phyloP scores from a whole-genome alignment of 83 land plant species.

The Picea mariana region DNA sequence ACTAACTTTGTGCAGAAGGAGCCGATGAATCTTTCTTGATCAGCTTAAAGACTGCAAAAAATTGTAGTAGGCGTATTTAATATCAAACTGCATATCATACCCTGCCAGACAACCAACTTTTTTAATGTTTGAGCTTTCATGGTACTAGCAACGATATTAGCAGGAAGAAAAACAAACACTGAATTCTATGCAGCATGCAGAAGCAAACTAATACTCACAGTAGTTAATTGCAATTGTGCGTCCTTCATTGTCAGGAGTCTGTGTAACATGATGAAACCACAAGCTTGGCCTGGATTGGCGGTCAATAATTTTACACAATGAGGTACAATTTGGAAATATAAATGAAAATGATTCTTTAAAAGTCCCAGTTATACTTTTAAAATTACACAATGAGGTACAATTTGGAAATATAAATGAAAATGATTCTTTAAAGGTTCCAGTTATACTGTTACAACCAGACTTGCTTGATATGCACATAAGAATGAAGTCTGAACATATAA shows the following conservation, averaged over 20 bases:
- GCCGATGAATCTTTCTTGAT: neutral
- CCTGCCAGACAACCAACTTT: conserved; percentile 48
- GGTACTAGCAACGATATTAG: conserved; percentile 1
- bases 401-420: no score
- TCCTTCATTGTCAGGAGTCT: conserved; percentile 74
- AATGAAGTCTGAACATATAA: no score
- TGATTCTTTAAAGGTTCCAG: no score
- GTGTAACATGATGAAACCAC: conserved; percentile 97
- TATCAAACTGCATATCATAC: conserved; percentile 97
- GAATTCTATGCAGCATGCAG: neutral
- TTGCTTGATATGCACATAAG: no score
- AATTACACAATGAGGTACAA: no score
- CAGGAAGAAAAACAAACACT: neutral
- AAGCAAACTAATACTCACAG: conserved; percentile 49
- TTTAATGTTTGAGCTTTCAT: conserved; percentile 5
- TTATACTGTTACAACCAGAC: no score
- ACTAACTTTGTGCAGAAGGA: no score
- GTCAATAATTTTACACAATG: neutral
- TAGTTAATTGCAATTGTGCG: conserved; percentile 84
- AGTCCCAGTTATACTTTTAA: no score
- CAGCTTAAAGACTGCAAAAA: conserved; percentile 59
- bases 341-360: no score
- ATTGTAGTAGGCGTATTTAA: conserved; percentile 95
- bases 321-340: no score
- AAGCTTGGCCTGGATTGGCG: conserved; percentile 80